These are phyloP conservation scores for Paecilomyces sp. DNA, from an alignment of 2,329 filamentous ascomycete genomes.

Conservation along the genomic window DNA sequence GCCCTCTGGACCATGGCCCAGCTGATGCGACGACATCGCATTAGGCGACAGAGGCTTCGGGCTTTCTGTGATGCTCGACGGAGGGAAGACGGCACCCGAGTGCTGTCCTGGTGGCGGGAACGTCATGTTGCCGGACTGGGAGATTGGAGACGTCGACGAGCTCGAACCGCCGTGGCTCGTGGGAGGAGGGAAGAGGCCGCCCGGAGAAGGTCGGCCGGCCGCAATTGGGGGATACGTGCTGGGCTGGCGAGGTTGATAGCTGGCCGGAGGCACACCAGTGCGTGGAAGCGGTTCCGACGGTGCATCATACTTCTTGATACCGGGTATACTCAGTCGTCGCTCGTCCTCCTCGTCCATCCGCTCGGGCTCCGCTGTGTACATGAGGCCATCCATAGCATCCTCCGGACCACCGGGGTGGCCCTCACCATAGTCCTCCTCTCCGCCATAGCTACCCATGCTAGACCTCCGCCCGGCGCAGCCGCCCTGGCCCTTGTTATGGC, in stretches of 20 bases:
- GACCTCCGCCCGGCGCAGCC: slow-evolving; percentile 88
- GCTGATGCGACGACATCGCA: slow-evolving; percentile 30
- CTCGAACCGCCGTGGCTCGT: slow-evolving; percentile 50
- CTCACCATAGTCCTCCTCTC: slow-evolving; percentile 62
- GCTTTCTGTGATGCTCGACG: slow-evolving; percentile 73
- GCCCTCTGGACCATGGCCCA: slow-evolving; percentile 26
- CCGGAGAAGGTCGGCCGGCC: slow-evolving; percentile 42
- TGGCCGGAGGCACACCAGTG: slow-evolving; percentile 24
- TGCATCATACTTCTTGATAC: slow-evolving; percentile 64
- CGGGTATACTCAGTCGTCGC: slow-evolving; percentile 51
- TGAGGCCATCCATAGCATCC: slow-evolving; percentile 57
- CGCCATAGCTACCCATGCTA: slow-evolving; percentile 75
- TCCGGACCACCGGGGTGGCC: slow-evolving; percentile 40
- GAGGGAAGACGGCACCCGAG: slow-evolving; percentile 57
- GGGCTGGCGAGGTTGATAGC: slow-evolving; percentile 58
- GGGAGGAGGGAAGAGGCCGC: slow-evolving; percentile 57
- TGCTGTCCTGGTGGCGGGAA: slow-evolving; percentile 31
- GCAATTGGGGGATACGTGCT: slow-evolving; percentile 73
- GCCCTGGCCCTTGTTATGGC: slow-evolving; percentile 91
- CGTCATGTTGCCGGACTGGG: slow-evolving; percentile 31
- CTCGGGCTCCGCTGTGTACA: slow-evolving; percentile 47
- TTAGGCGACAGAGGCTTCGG: slow-evolving; percentile 66
- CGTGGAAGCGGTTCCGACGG: slow-evolving; percentile 45
- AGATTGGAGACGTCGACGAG: slow-evolving; percentile 49
- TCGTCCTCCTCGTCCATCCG: slow-evolving; percentile 45